A percentile compares a stretch with the other conserved stretches of the same genome.
These are phyloP conservation scores for Rhizopogon rudus DNA, from an alignment of 768 basidiomycete genomes.

Conservation along the genomic window DNA sequence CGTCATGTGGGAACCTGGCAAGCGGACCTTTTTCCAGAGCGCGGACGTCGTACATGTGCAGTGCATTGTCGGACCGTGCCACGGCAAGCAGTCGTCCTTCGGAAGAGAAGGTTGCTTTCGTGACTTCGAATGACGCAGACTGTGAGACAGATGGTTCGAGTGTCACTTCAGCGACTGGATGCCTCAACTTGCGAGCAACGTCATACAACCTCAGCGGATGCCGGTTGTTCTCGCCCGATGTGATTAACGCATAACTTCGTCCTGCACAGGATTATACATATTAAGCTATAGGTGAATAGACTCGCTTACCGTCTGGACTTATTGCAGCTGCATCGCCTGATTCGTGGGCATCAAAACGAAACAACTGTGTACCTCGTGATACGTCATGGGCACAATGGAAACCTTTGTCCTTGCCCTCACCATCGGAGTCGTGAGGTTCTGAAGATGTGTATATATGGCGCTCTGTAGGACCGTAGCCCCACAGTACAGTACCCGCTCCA, in stretches of 20 bases:
- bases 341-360: conserved; percentile 40
- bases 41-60: conserved; percentile 61
- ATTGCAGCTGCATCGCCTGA: conserved; percentile 51
- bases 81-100: conserved; percentile 59
- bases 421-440: conserved; percentile 30
- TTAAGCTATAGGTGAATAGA: background rate
- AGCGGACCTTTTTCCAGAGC: conserved; percentile 42
- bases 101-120: conserved; percentile 47
- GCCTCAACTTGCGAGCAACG: conserved; percentile 28
- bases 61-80: conserved; percentile 52
- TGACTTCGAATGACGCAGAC: conserved; percentile 38
- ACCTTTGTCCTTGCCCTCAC: conserved; percentile 24
- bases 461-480: conserved; percentile 42
- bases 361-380: conserved; percentile 12
- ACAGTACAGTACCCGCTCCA: conserved; percentile 42
- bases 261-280: background rate
- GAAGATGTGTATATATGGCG: conserved; percentile 51
- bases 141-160: conserved; percentile 23
- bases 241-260: conserved; percentile 27
- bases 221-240: conserved; percentile 13
- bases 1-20: conserved; percentile 45
- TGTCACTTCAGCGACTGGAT: conserved; percentile 23
- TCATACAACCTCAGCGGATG: conserved; percentile 51
- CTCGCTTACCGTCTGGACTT: conserved; percentile 37
- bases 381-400: conserved; percentile 50